Evolutionary conservation across 2,329 filamentous ascomycete species (phyloP), one percentile per base, ranked within the genome.

Genomic region (Penicillium sp.): DNA sequence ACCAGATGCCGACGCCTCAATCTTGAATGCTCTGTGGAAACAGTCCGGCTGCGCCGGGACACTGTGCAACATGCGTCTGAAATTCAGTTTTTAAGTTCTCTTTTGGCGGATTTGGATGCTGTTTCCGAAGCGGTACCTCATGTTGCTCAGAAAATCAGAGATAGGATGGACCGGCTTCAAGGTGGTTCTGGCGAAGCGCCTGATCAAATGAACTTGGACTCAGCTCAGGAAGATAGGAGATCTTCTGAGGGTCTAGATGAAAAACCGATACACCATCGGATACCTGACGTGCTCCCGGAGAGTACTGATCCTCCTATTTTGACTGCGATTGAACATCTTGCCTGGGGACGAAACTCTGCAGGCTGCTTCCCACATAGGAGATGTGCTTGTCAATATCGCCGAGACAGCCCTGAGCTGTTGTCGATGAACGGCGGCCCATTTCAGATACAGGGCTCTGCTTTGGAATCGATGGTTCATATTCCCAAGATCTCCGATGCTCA

Each of bases 271-370:
- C 48, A 16, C 6, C 41, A 34, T 31, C 49, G 15, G 18, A 47
- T 60, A 29, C 39, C 38, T 15, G 58, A 64, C 12, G 47, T 31
- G 15, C 39, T 53, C 5, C 36, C 52, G 8, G 50, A 61, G 18
- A 55, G 53, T 41, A 60, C 58, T 21, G 62, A 66, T 33, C 53
- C 66, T 2, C 63, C 69, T 0, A 59, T 66, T 18, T 53, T 72
- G 18, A 70, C 68, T 0, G 66, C 68, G 1, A 64, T 74, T 12
- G 71, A 74, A 54, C 66, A 70, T 55, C 62, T 73, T 15, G 70
- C 70, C 2, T 74, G 71, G 71, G 69, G 69, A n/a, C 65, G 71
- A 41, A 69, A 70, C 43, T 66, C 62, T 13, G 64, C 65, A 5
- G 58, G 62, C 5, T 73, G 70, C 49, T 73, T 65, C 43, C 70